These are phyloP conservation scores for Salvia rosmarinus DNA, from an alignment of 257 asterid species.

Conservation along the genomic window DNA sequence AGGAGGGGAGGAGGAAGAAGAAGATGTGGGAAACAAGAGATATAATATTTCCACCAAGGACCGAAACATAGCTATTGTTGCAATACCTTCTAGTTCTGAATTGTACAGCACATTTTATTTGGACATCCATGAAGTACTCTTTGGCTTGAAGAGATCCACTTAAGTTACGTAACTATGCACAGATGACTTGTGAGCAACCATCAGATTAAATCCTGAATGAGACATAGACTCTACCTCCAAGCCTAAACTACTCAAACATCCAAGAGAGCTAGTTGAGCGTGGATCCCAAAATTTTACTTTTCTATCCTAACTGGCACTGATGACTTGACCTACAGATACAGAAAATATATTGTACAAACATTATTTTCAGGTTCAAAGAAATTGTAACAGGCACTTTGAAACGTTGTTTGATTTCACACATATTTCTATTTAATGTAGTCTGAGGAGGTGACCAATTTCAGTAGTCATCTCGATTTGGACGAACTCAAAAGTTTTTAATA, in stretches of 20 bases:
- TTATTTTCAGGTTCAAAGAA: constrained; percentile 13
- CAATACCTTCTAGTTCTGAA: constrained; percentile 67
- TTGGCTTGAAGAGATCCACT: constrained; percentile 42
- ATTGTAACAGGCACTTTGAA: constrained; percentile 1
- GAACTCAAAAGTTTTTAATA: not conserved
- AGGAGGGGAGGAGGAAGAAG: not conserved
- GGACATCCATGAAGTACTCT: constrained; percentile 49
- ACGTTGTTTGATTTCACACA: constrained; percentile 9
- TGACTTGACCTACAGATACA: constrained; percentile 57
- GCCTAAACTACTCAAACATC: constrained; percentile 50
- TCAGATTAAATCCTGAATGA: constrained; percentile 62
- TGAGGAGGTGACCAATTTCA: constrained; percentile 9
- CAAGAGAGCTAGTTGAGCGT: constrained; percentile 47
- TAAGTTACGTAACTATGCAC: constrained; percentile 61
- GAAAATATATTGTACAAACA: constrained; percentile 1
- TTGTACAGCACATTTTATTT: constrained; percentile 71
- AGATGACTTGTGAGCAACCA: constrained; percentile 67
- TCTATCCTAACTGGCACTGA: constrained; percentile 80
- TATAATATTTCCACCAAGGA: constrained; percentile 16
- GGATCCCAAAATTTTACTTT: constrained; percentile 85
- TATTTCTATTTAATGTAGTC: not conserved
- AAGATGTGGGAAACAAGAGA: not conserved
- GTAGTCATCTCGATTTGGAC: constrained; percentile 9
- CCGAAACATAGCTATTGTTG: constrained; percentile 25
- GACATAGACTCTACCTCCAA: constrained; percentile 75